Conservation (phyloP, 23 red algal species). For the Gracilaria domingensis region DNA sequence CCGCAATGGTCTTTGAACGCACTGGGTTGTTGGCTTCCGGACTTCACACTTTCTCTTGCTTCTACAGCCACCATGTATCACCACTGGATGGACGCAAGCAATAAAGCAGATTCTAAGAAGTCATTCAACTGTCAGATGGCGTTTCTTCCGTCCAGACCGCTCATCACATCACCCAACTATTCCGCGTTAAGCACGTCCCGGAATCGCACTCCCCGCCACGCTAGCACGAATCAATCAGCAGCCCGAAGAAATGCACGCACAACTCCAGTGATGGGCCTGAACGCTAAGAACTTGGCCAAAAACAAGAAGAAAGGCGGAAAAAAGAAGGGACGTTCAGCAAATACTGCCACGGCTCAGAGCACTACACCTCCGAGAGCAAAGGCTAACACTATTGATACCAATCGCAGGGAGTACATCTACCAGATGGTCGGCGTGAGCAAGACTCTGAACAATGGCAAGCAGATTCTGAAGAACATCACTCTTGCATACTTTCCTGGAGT, state of each 20-base stretch:
- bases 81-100: not conserved
- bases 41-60: no score
- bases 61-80: no score
- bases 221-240: not conserved
- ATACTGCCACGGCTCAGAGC: conserved; percentile 8
- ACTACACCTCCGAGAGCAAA: conserved; percentile 57
- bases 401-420: conserved; percentile 86
- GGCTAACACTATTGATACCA: conserved; percentile 73
- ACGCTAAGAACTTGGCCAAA: conserved; percentile 87
- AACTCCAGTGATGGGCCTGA: conserved; percentile 76
- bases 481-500: conserved; percentile 93
- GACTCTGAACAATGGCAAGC: conserved; percentile 80
- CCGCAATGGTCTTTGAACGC: no score
- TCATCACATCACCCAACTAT: not conserved
- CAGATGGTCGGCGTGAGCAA: conserved; percentile 89
- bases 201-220: not conserved
- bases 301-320: conserved; percentile 69
- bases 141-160: conserved; percentile 1
- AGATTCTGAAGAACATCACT: conserved; percentile 92
- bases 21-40: no score
- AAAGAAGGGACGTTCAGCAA: not conserved
- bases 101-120: not conserved
- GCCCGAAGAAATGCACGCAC: not conserved
- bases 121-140: not conserved
- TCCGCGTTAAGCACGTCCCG: not conserved